These are phyloP conservation scores for Globisporangium camurandrum DNA, from an alignment of 352 stramenopile genomes.

Conservation along the genomic window DNA sequence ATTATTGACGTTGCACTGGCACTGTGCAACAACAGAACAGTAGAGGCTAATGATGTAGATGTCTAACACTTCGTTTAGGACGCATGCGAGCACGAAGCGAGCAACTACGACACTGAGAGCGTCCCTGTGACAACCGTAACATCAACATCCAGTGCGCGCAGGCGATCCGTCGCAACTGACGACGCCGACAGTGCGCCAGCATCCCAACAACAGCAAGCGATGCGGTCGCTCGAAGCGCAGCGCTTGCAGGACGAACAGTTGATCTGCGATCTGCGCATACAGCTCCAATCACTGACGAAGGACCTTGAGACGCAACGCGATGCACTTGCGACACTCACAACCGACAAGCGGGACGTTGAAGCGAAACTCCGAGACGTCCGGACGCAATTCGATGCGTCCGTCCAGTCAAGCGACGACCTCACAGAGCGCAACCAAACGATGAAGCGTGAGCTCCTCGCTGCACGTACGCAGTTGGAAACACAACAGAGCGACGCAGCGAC, in stretches of 20 bases:
- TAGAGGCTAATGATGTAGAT: not conserved
- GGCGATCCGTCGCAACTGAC: not conserved
- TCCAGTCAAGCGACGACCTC: constrained; percentile 22
- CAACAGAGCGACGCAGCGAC: constrained; percentile 1
- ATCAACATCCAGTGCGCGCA: constrained; percentile 1
- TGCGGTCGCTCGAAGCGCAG: constrained; percentile 25
- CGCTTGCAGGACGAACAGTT: constrained; percentile 21
- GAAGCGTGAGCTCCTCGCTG: constrained; percentile 23
- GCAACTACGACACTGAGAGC: constrained; percentile 10
- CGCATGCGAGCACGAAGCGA: not conserved
- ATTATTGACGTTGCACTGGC: too few species aligned
- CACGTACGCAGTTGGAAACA: constrained; percentile 12
- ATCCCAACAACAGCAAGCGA: constrained; percentile 10
- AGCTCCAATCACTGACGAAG: constrained; percentile 7
- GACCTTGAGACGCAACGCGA: constrained; percentile 19
- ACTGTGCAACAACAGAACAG: too few species aligned
- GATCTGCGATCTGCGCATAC: constrained; percentile 11
- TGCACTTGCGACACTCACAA: constrained; percentile 13
- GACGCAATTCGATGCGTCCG: constrained; percentile 15
- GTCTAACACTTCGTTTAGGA: not conserved
- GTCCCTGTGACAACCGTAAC: not conserved
- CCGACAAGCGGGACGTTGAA: constrained; percentile 15
- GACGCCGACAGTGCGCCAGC: constrained; percentile 2
- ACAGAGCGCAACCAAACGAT: constrained; percentile 19
- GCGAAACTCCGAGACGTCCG: constrained; percentile 15